A percentile compares a stretch with the other conserved stretches of the same genome.
These are phyloP conservation scores for Fusarium bactridioides DNA, from an alignment of 2,329 filamentous ascomycete species.

Conservation along the genomic window DNA sequence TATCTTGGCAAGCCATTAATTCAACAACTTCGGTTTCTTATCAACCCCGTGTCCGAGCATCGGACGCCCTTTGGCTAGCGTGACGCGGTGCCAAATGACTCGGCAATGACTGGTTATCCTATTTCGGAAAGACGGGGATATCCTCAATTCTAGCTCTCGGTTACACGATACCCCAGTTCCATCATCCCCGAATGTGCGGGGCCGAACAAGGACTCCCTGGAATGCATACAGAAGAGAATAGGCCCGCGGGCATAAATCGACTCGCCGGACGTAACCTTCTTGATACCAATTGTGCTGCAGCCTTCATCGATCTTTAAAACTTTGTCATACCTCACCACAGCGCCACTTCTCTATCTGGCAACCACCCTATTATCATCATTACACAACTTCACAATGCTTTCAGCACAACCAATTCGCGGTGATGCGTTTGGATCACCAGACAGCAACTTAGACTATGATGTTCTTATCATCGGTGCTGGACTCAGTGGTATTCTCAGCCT, in stretches of 20 bases:
- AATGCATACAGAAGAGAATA: neutral
- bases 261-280: neutral
- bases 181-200: neutral
- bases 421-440: conserved; percentile 8
- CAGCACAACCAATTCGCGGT: conserved; percentile 2
- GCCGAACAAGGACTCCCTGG: neutral
- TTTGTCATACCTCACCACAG: neutral
- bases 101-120: conserved; percentile 13
- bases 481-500: conserved; percentile 53
- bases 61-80: neutral
- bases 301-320: neutral
- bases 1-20: neutral
- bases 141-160: neutral
- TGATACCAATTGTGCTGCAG: too few relatives aligned
- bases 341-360: neutral
- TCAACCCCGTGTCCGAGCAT: neutral
- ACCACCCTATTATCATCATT: neutral
- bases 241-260: neutral
- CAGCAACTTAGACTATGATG: conserved; percentile 29
- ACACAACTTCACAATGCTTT: conserved; percentile 14
- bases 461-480: conserved; percentile 33
- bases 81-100: neutral
- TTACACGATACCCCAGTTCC: neutral
- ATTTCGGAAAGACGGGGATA: conserved; percentile 4
- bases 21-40: neutral